phyloP scores from a whole-genome alignment of 352 stramenopile genomes.

The Pythium phragmiticola region DNA sequence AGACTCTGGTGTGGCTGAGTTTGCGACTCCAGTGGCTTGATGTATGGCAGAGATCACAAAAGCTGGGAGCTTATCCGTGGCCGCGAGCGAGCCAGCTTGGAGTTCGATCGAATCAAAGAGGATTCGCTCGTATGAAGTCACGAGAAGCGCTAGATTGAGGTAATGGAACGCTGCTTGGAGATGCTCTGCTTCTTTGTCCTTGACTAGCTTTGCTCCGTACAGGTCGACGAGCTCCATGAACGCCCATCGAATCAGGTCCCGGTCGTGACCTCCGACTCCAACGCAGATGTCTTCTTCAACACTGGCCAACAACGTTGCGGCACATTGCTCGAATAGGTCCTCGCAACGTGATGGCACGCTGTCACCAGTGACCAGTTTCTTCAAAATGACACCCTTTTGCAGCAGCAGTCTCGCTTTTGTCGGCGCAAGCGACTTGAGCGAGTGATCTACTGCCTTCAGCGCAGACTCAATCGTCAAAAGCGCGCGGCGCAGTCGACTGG shows the following conservation, averaged over 20 bases:
- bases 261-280: slow-evolving; percentile 51
- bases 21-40: neutral
- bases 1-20: neutral
- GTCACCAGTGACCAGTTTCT: slow-evolving; percentile 34
- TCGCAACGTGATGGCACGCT: neutral
- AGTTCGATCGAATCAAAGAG: slow-evolving; percentile 68
- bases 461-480: slow-evolving; percentile 38
- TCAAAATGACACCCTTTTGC: slow-evolving; percentile 48
- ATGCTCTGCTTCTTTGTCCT: slow-evolving; percentile 44
- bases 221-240: slow-evolving; percentile 69
- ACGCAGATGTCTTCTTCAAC: slow-evolving; percentile 38
- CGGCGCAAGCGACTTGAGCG: slow-evolving; percentile 34
- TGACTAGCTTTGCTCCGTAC: slow-evolving; percentile 45
- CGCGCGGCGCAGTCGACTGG: slow-evolving; percentile 6
- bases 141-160: slow-evolving; percentile 44
- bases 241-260: slow-evolving; percentile 43
- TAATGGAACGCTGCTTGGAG: slow-evolving; percentile 76
- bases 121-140: slow-evolving; percentile 40
- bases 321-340: slow-evolving; percentile 12
- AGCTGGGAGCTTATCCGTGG: slow-evolving; percentile 45
- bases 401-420: slow-evolving; percentile 53
- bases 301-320: slow-evolving; percentile 10
- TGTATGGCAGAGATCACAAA: slow-evolving; percentile 36
- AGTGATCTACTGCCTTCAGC: slow-evolving; percentile 44
- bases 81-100: slow-evolving; percentile 40